Conservation (phyloP, 305 asterid species). For the Striga hermonthica region DNA sequence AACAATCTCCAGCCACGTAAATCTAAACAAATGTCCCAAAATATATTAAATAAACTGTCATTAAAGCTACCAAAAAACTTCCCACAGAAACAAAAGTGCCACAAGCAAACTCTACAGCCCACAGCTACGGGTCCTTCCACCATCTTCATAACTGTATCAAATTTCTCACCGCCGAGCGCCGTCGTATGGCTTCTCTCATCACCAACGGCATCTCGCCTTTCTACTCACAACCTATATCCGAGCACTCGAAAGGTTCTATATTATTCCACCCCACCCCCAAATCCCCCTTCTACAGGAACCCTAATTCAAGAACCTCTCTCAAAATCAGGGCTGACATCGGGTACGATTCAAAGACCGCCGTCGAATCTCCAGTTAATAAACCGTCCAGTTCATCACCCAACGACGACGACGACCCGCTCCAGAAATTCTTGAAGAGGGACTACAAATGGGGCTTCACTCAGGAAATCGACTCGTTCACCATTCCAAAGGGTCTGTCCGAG, state of each 20-base stretch:
- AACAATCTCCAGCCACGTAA: constrained; percentile 33
- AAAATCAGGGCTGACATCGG: constrained; percentile 69
- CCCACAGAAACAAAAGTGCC: background rate
- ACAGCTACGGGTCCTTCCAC: constrained; percentile 2
- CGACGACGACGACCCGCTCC: constrained; percentile 62
- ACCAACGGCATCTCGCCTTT: constrained; percentile 58
- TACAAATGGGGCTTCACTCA: constrained; percentile 86
- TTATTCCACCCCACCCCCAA: constrained; percentile 33
- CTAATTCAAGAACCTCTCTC: constrained; percentile 44
- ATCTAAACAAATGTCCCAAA: background rate
- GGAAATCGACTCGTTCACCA: constrained; percentile 77
- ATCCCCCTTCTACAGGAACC: constrained; percentile 37
- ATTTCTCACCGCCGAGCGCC: constrained; percentile 17
- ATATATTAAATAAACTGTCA: constrained; percentile 4
- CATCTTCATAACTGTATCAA: constrained; percentile 7
- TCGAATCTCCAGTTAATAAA: constrained; percentile 58
- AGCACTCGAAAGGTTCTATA: constrained; percentile 35
- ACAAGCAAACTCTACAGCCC: background rate
- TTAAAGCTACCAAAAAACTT: background rate
- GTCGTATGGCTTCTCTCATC: constrained; percentile 63
- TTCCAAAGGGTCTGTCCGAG: constrained; percentile 82
- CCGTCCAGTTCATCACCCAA: constrained; percentile 34
- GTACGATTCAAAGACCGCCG: constrained; percentile 49
- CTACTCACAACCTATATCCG: constrained; percentile 50
- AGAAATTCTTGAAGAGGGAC: constrained; percentile 70